Base-by-base conservation (phyloP, 2,329 filamentous ascomycete genomes). In the Raffaelea albimanens region DNA sequence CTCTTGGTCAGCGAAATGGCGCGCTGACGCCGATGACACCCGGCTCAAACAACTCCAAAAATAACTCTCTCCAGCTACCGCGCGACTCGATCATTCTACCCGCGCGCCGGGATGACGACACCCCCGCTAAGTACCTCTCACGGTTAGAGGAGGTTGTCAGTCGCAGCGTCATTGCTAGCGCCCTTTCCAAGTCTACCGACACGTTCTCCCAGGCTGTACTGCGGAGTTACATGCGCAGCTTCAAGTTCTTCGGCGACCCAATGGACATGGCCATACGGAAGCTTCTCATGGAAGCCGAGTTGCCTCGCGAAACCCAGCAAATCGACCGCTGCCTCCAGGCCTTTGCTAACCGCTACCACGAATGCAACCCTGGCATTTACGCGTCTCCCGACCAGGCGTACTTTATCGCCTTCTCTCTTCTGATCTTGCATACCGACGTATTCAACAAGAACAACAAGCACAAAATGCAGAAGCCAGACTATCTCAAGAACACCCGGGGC, bases 361-460 rank as follows among this genome's bases (percentile, higher is more conserved):
- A 98, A 65, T 98, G 93, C 67, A 98, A 98, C 58, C 93, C 93
- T 2, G 91, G 93, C 36, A 94, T 98, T 51, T 98, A 95, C 65
- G 78, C 85, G 21, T 83, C 83, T 31, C 81, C 89, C 57, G 93
- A 97, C 59, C 88, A 96, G 66, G 90, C 93, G n/a, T 96, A 97
- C 63, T 95, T 97, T 59, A 91, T 97, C 54, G 89, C 91, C 16
- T 98, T 98, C 61, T 97, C 91, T 2, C 81, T 98, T 48, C 78
- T 98, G 50, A 96, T 98, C 56, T 72, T 98, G 31, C 93, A 98
- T 58, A 97, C 93, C 0, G 93, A 98, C 61, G 87, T 95, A n/a
- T 97, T 97, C 78, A 98, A 98, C 72, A 95, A 95, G 67, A 98
- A 97, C 70, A 97, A 97, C 69, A 97, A 97, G 68, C 80, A 93